A percentile compares a stretch with the other conserved stretches of the same genome.
Conservation (phyloP, 1,284 basidiomycete species). For the Fomitopsis pinicola region DNA sequence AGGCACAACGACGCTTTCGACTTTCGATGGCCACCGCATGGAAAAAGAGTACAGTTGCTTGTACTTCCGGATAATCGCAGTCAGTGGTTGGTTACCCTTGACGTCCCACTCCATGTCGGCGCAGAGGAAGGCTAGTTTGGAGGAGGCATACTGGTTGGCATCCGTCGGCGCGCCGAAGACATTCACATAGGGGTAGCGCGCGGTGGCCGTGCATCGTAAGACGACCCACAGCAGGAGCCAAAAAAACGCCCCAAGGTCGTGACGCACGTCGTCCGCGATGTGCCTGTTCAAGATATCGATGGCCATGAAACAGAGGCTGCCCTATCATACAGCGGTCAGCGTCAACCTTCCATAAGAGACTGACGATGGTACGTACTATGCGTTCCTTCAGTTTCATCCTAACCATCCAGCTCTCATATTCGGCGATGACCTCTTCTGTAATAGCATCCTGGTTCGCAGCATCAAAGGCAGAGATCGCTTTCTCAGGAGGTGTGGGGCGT, state of each 20-base stretch:
- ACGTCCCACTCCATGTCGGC: not conserved
- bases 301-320: conserved; percentile 12
- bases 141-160: not conserved
- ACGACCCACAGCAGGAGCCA: conserved; percentile 14
- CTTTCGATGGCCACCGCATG: too few species aligned
- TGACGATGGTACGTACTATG: conserved; percentile 6
- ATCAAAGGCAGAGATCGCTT: not conserved
- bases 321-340: too few species aligned
- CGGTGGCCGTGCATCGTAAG: conserved; percentile 7
- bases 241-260: not conserved
- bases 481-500: not conserved
- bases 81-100: conserved; percentile 4
- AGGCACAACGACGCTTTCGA: too few species aligned
- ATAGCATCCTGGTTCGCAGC: too few species aligned
- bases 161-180: not conserved
- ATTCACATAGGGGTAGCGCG: not conserved
- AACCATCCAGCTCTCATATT: too few species aligned
- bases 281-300: not conserved
- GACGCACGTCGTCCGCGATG: not conserved
- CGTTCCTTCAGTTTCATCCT: conserved; percentile 3
- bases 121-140: not conserved
- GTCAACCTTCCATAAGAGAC: too few species aligned
- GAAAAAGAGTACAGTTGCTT: not conserved
- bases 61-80: not conserved
- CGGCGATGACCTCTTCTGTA: too few species aligned